These are phyloP conservation scores for Microsporum canis DNA, from an alignment of 2,329 filamentous ascomycete species.

Conservation along the genomic window DNA sequence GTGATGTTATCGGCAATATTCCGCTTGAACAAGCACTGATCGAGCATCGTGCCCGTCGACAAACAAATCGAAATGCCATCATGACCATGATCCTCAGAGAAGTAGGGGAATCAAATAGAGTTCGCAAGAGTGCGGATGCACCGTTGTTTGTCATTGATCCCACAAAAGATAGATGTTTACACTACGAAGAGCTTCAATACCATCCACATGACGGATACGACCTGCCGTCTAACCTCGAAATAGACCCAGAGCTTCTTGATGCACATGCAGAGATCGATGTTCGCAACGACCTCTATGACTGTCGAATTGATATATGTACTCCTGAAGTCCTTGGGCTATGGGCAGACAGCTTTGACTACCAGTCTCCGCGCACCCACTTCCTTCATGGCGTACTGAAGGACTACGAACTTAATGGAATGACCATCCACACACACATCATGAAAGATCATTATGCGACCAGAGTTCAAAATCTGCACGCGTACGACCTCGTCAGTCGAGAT, in stretches of 20 bases:
- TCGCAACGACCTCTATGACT: slow-evolving; percentile 80
- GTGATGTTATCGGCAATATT: slow-evolving; percentile 83
- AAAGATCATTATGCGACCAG: slow-evolving; percentile 75
- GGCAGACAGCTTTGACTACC: slow-evolving; percentile 97
- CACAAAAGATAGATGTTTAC: slow-evolving; percentile 66
- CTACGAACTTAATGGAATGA: slow-evolving; percentile 92
- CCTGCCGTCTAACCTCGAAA: slow-evolving; percentile 44
- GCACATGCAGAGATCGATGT: slow-evolving; percentile 67
- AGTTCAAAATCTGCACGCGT: slow-evolving; percentile 74
- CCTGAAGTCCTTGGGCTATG: slow-evolving; percentile 89
- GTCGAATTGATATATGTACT: slow-evolving; percentile 93
- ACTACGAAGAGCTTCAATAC: slow-evolving; percentile 84
- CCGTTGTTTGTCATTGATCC: slow-evolving; percentile 82
- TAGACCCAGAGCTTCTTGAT: slow-evolving; percentile 71
- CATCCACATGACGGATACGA: slow-evolving; percentile 45
- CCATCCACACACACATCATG: slow-evolving; percentile 83
- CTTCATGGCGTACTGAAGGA: slow-evolving; percentile 89
- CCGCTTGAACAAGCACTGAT: slow-evolving; percentile 68
- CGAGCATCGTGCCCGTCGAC: slow-evolving; percentile 67
- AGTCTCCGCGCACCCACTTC: slow-evolving; percentile 77
- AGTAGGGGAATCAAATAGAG: slow-evolving; percentile 61
- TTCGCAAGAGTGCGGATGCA: slow-evolving; percentile 61
- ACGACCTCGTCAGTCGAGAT: slow-evolving; percentile 79
- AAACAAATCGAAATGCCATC: slow-evolving; percentile 82
- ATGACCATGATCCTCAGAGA: slow-evolving; percentile 92